Conservation (phyloP, 2,329 filamentous ascomycete genomes). For the Ceratocystis alfenasii region DNA sequence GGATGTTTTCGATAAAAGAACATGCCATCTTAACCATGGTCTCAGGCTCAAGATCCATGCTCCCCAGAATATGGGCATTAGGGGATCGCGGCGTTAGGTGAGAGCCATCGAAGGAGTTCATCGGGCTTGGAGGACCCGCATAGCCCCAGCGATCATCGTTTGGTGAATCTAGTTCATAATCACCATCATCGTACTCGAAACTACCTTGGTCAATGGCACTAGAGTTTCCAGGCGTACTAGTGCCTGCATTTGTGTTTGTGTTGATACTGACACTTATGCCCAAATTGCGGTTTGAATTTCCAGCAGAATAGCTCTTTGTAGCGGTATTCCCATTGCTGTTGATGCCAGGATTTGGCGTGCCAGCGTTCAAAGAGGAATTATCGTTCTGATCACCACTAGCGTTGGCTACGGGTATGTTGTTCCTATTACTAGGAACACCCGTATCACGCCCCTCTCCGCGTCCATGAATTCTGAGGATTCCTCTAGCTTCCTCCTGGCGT, state of each 20-base stretch:
- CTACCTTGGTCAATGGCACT: slow-evolving; percentile 29
- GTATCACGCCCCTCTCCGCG: slow-evolving; percentile 52
- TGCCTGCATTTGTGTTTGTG: background rate
- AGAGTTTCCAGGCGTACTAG: background rate
- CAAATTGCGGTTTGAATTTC: background rate
- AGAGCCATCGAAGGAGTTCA: slow-evolving; percentile 25
- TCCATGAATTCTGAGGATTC: slow-evolving; percentile 63
- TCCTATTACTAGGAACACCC: slow-evolving; percentile 23
- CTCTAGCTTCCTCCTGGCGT: slow-evolving; percentile 59
- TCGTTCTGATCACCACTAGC: background rate
- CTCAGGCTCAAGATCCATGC: slow-evolving; percentile 37
- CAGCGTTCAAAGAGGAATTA: background rate
- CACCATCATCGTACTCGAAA: slow-evolving; percentile 37
- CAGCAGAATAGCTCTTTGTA: background rate
- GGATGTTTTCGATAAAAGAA: slow-evolving; percentile 48
- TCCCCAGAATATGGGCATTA: slow-evolving; percentile 1
- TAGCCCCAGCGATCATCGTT: slow-evolving; percentile 46
- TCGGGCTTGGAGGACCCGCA: slow-evolving; percentile 39
- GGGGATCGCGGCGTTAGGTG: slow-evolving; percentile 1
- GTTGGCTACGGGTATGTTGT: background rate
- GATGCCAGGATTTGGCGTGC: background rate
- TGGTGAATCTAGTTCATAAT: slow-evolving; percentile 33
- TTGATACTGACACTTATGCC: background rate
- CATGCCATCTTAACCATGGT: slow-evolving; percentile 43
- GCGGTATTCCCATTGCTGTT: background rate